A percentile compares a stretch with the other conserved stretches of the same genome.
phyloP scores from a whole-genome alignment of 2,329 filamentous ascomycete species.

The Trichoderma semiorbis region DNA sequence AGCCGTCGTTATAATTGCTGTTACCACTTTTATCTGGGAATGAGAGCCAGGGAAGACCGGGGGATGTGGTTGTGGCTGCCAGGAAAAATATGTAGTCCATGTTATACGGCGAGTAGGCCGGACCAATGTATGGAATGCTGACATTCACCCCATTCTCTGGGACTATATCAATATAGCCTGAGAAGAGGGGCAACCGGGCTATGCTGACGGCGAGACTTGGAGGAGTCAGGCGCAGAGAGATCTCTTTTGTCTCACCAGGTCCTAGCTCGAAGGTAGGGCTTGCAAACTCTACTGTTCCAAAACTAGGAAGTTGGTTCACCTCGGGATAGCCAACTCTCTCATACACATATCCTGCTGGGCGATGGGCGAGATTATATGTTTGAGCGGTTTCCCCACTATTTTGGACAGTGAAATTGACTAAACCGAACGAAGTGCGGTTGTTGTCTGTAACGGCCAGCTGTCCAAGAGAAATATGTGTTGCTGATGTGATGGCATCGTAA shows the following conservation, averaged over 20 bases:
- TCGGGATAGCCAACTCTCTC: not conserved
- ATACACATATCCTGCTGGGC: not conserved
- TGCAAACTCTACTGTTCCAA: not conserved
- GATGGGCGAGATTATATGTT: not conserved
- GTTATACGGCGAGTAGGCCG: not conserved
- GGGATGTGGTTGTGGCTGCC: not conserved
- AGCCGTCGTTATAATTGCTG: not conserved
- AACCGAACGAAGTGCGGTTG: not conserved
- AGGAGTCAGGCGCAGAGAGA: not conserved
- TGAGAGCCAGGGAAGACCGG: not conserved
- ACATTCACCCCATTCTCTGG: not conserved
- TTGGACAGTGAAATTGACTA: not conserved
- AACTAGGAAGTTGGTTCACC: not conserved
- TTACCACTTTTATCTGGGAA: not conserved
- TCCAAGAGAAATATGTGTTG: not conserved
- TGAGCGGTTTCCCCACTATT: not conserved
- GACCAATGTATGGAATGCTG: conserved; percentile 1
- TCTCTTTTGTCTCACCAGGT: not conserved
- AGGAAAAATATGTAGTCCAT: not conserved
- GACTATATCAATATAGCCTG: not conserved
- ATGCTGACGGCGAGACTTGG: not conserved
- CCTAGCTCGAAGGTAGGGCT: not conserved
- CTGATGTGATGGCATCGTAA: not conserved
- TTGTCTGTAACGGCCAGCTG: not conserved
- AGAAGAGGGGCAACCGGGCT: not conserved